Conservation (phyloP, 1,139 yeast species). For the Wickerhamomyces sp. region DNA sequence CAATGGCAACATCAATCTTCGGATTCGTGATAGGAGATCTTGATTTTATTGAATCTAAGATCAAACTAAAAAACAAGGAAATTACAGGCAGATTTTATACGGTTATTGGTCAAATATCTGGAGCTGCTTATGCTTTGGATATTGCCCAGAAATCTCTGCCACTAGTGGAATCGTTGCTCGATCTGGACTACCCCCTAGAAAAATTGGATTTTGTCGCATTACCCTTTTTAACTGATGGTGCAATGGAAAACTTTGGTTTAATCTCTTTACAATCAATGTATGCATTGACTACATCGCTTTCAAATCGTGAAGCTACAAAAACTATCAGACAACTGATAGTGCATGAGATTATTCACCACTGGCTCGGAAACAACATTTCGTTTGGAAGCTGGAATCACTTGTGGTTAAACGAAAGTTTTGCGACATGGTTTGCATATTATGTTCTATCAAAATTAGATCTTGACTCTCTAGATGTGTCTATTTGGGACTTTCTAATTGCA, state of each 20-base stretch:
- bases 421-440: conserved; percentile 60
- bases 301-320: conserved; percentile 22
- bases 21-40: conserved; percentile 66
- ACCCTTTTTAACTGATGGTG: conserved; percentile 71
- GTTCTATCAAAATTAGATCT: conserved; percentile 34
- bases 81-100: conserved; percentile 51
- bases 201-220: conserved; percentile 63
- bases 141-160: conserved; percentile 46
- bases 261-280: conserved; percentile 54
- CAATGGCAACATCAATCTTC: conserved; percentile 57
- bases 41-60: conserved; percentile 40
- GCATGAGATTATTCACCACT: conserved; percentile 74
- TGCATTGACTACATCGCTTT: conserved; percentile 37
- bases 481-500: conserved; percentile 31
- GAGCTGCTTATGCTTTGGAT: conserved; percentile 44
- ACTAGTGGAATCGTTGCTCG: conserved; percentile 37
- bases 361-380: conserved; percentile 66
- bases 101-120: conserved; percentile 46
- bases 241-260: conserved; percentile 77
- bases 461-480: conserved; percentile 24
- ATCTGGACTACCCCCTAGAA: conserved; percentile 45
- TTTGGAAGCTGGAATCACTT: conserved; percentile 63
- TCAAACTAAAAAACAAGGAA: conserved; percentile 21
- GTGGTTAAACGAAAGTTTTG: conserved; percentile 75
- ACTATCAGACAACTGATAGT: conserved; percentile 52